These are phyloP conservation scores for Metarhizium guizhouense DNA, from an alignment of 2,329 filamentous ascomycete species.

Conservation along the genomic window DNA sequence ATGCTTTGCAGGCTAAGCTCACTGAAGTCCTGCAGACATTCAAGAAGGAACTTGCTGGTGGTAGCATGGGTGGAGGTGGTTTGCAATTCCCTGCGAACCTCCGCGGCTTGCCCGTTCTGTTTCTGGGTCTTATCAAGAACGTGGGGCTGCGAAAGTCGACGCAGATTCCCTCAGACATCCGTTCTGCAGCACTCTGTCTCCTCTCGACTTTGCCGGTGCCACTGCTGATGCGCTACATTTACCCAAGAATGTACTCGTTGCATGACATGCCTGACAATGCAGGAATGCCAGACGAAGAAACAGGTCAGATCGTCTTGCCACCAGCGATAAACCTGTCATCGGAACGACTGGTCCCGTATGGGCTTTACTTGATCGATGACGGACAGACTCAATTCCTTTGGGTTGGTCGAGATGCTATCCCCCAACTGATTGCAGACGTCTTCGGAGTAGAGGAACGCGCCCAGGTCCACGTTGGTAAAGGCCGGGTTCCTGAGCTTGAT, in stretches of 20 bases:
- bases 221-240: constrained; percentile 87
- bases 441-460: constrained; percentile 80
- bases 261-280: constrained; percentile 96
- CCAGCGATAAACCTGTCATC: constrained; percentile 80
- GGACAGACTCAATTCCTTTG: constrained; percentile 97
- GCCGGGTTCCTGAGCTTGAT: constrained; percentile 75
- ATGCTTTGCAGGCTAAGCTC: constrained; percentile 84
- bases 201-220: constrained; percentile 90
- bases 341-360: constrained; percentile 78
- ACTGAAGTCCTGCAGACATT: constrained; percentile 91
- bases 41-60: constrained; percentile 91
- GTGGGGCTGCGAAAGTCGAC: constrained; percentile 87
- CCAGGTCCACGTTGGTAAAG: constrained; percentile 86
- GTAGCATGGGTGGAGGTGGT: constrained; percentile 90
- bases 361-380: constrained; percentile 93
- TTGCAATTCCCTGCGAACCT: constrained; percentile 92
- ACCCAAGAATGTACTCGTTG: constrained; percentile 73
- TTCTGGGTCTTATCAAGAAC: constrained; percentile 93
- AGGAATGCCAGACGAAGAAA: constrained; percentile 74
- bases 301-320: constrained; percentile 82
- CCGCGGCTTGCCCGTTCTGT: constrained; percentile 77
- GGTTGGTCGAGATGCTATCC: constrained; percentile 88
- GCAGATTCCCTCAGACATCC: constrained; percentile 87
- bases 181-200: constrained; percentile 84
- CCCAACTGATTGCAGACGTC: constrained; percentile 79